A percentile compares a stretch with the other conserved stretches of the same genome.
These are phyloP conservation scores for Colletotrichum australisinense DNA, from an alignment of 2,329 filamentous ascomycete species.

Conservation along the genomic window DNA sequence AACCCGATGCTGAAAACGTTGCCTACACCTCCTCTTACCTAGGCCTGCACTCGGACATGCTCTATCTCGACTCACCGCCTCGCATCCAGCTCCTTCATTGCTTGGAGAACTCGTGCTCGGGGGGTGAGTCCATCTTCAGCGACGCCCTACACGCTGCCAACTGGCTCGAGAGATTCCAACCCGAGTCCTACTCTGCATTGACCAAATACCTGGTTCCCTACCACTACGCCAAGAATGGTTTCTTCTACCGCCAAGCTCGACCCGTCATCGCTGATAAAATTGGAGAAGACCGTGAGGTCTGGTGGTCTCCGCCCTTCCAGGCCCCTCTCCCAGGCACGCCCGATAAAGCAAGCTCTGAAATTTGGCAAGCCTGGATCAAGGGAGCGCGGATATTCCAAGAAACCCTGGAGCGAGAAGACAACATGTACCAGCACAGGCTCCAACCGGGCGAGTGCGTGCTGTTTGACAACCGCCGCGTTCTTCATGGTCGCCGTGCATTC, in stretches of 20 bases:
- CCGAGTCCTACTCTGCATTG: slow-evolving; percentile 50
- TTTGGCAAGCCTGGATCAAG: slow-evolving; percentile 54
- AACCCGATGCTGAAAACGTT: slow-evolving; percentile 88
- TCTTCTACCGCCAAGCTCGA: slow-evolving; percentile 70
- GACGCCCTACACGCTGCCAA: slow-evolving; percentile 75
- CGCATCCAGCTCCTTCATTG: slow-evolving; percentile 91
- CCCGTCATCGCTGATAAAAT: slow-evolving; percentile 55
- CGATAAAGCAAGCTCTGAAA: not conserved
- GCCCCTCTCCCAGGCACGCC: slow-evolving; percentile 55
- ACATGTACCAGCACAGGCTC: slow-evolving; percentile 78
- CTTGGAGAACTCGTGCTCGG: slow-evolving; percentile 80
- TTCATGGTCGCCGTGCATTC: slow-evolving; percentile 86
- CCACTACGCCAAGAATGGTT: slow-evolving; percentile 75
- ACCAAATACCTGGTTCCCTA: slow-evolving; percentile 64
- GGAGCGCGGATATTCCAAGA: slow-evolving; percentile 67
- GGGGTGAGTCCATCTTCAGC: slow-evolving; percentile 88
- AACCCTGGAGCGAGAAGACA: slow-evolving; percentile 66
- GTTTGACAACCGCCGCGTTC: slow-evolving; percentile 89
- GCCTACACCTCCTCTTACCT: slow-evolving; percentile 88
- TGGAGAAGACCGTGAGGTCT: slow-evolving; percentile 43
- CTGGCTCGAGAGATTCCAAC: slow-evolving; percentile 45
- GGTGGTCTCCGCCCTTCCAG: slow-evolving; percentile 87
- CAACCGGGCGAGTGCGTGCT: slow-evolving; percentile 87
- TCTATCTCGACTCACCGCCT: slow-evolving; percentile 85
- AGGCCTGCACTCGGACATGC: slow-evolving; percentile 91